Conservation (phyloP, 345 rosid species). For the rapeseed (Brassica napus) region DNA sequence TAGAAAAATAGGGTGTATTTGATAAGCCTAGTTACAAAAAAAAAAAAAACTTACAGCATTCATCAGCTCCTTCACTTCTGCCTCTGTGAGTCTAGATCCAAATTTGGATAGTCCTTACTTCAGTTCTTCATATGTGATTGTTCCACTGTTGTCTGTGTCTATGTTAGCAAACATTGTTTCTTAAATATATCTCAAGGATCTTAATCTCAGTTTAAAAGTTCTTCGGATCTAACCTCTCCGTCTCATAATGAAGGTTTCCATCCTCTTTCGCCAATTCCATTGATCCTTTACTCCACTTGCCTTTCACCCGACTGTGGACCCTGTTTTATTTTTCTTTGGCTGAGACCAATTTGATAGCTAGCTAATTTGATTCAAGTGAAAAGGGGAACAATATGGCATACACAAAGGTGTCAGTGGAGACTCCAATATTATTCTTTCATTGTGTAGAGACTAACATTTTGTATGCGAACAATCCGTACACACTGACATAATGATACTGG, state of each 20-base stretch:
- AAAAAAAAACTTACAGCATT: slow-evolving; percentile 63
- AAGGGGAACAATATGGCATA: not conserved
- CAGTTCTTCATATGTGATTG: slow-evolving; percentile 70
- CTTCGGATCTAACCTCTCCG: not conserved
- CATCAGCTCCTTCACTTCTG: slow-evolving; percentile 81
- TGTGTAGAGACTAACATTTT: not conserved
- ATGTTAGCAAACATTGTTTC: slow-evolving; percentile 62
- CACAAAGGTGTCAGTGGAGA: not conserved
- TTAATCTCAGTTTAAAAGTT: not conserved
- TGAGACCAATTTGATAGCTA: not conserved
- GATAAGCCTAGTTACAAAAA: not conserved
- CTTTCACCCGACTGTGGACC: not conserved
- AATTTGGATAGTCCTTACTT: slow-evolving; percentile 71
- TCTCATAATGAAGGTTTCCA: not conserved
- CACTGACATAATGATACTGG: not conserved
- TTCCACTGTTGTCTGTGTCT: no score
- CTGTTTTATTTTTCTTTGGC: not conserved
- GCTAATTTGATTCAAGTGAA: not conserved
- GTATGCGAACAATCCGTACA: not conserved
- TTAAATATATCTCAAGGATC: not conserved
- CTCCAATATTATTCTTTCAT: not conserved
- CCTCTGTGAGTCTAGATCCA: slow-evolving; percentile 62
- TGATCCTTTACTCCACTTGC: not conserved
- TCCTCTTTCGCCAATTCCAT: not conserved
- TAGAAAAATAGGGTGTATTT: no score